Conservation (phyloP, 495 filamentous ascomycete species). For the Aspergillus carlsbadensis region DNA sequence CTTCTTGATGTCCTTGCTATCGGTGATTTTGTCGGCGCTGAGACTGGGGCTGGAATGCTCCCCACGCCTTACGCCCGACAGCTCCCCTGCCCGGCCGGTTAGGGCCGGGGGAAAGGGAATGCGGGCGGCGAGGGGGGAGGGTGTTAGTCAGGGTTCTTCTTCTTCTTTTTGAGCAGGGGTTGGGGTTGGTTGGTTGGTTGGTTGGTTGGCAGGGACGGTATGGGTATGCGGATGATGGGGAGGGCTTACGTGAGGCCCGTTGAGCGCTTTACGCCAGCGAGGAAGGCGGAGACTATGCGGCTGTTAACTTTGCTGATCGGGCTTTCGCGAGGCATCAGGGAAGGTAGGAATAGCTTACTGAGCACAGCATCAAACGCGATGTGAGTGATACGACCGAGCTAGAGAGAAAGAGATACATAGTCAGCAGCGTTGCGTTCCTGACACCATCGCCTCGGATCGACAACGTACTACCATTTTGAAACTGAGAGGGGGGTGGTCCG, state of each 20-base stretch:
- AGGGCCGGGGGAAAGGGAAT: slow-evolving; percentile 26
- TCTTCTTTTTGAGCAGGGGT: slow-evolving; percentile 3
- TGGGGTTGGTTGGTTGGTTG: not conserved
- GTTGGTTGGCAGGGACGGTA: not conserved
- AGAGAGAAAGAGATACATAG: slow-evolving; percentile 26
- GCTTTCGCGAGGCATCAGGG: not conserved
- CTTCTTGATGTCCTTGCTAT: slow-evolving; percentile 80
- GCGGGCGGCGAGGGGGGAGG: slow-evolving; percentile 32
- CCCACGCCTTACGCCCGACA: slow-evolving; percentile 30
- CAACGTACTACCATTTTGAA: slow-evolving; percentile 5
- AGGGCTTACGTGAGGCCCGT: slow-evolving; percentile 92
- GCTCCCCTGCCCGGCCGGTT: too few species aligned
- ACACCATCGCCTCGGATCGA: too few species aligned
- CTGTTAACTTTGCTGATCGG: slow-evolving; percentile 23
- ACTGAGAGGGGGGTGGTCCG: too few species aligned
- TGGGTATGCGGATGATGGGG: slow-evolving; percentile 1
- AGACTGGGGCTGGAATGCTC: slow-evolving; percentile 69
- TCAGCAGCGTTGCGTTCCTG: not conserved
- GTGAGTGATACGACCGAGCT: slow-evolving; percentile 91
- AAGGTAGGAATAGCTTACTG: slow-evolving; percentile 49
- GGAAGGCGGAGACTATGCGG: slow-evolving; percentile 80
- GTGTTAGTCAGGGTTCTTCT: slow-evolving; percentile 27
- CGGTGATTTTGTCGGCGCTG: slow-evolving; percentile 79
- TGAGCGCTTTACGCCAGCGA: slow-evolving; percentile 93
- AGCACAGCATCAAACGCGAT: slow-evolving; percentile 97